Percentiles rank a stretch among this genome's conserved stretches.
Conservation (phyloP, 331 rosid genomes). For the Acacia concinna region DNA sequence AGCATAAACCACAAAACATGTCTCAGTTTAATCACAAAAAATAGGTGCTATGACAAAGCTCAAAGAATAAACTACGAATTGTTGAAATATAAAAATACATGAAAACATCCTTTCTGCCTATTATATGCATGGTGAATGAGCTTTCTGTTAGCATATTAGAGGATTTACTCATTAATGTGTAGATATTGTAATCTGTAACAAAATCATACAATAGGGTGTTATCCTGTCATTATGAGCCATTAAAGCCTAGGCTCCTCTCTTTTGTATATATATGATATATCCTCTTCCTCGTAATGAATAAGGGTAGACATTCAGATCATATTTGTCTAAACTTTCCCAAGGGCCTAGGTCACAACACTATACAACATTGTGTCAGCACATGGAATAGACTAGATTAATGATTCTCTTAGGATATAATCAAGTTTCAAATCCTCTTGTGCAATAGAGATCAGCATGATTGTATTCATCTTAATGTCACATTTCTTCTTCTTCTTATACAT, state of each 20-base stretch:
- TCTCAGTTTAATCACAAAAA: slow-evolving; percentile 34
- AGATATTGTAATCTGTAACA: background rate
- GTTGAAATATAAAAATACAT: background rate
- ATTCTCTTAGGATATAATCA: background rate
- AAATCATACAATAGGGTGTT: background rate
- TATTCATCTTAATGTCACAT: background rate
- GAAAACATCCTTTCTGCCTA: background rate
- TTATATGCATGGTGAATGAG: background rate
- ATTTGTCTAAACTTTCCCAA: background rate
- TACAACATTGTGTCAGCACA: background rate
- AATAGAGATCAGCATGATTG: slow-evolving; percentile 22
- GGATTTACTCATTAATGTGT: background rate
- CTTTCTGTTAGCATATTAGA: background rate
- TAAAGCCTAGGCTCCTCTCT: background rate
- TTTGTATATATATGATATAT: background rate
- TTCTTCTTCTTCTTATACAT: background rate
- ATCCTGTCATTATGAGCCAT: background rate
- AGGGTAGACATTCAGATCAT: background rate
- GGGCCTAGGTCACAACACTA: background rate
- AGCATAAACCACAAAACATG: slow-evolving; percentile 32
- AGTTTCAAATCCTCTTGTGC: slow-evolving; percentile 26
- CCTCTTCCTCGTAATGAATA: background rate
- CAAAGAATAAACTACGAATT: background rate
- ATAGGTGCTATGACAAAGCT: background rate
- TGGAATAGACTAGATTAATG: background rate